Evolutionary conservation across 257 asterid genomes (phyloP).

Genomic region (Voacanga thouarsii): DNA sequence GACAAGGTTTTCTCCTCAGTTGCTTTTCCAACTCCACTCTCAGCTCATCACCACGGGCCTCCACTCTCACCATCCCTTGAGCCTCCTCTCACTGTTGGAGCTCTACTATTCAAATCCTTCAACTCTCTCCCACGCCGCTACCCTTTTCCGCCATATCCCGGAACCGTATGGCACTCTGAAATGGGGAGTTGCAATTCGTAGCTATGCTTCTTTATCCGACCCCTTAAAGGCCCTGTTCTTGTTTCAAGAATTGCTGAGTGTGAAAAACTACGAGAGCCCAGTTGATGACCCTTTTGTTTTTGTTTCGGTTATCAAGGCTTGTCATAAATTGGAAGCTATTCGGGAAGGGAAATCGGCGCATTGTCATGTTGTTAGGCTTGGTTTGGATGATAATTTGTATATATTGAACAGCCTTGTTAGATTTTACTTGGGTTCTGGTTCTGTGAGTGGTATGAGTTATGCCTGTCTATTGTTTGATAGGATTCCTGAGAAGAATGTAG

Average conservation of each 20-base stretch:
- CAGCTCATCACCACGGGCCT: conserved; percentile 40
- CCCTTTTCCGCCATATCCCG: conserved; percentile 29
- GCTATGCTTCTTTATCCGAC: neutral
- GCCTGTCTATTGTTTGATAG: conserved; percentile 41
- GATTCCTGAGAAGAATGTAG: conserved; percentile 46
- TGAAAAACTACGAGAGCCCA: neutral
- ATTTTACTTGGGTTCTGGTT: conserved; percentile 35
- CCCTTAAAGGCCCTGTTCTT: conserved; percentile 11
- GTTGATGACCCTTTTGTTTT: conserved; percentile 41
- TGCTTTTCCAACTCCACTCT: conserved; percentile 34
- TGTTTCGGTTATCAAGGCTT: conserved; percentile 53
- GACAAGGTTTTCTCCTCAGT: conserved; percentile 23
- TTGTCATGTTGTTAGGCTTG: conserved; percentile 37
- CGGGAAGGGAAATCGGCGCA: conserved; percentile 49
- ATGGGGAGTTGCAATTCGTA: neutral
- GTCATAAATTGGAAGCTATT: conserved; percentile 34
- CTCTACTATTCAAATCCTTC: conserved; percentile 32
- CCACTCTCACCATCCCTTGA: conserved; percentile 25
- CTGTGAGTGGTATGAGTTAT: conserved; percentile 22
- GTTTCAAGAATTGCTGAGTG: conserved; percentile 28
- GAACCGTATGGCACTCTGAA: neutral
- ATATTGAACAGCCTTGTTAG: conserved; percentile 40
- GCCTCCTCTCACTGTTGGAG: conserved; percentile 28
- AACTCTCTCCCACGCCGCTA: conserved; percentile 24
- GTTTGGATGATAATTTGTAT: conserved; percentile 42